phyloP scores from a whole-genome alignment of 2,329 filamentous ascomycete genomes.

The Lasiodiplodia sp. region DNA sequence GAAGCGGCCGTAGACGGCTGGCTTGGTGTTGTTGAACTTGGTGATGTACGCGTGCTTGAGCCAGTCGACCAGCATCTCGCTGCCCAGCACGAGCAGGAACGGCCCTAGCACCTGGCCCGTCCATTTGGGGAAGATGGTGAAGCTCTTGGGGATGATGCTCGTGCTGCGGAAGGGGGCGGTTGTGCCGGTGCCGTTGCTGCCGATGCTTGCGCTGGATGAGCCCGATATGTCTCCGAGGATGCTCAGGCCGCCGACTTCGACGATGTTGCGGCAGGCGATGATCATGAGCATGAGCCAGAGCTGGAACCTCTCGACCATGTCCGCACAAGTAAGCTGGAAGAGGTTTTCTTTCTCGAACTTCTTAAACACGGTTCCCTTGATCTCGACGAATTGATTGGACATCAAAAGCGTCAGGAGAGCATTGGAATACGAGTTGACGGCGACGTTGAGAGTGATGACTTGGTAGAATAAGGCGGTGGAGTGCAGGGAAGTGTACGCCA shows the following conservation, averaged over 20 bases:
- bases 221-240: conserved; percentile 44
- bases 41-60: conserved; percentile 97
- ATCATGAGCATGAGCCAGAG: conserved; percentile 97
- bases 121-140: conserved; percentile 87
- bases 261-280: conserved; percentile 93
- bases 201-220: conserved; percentile 32
- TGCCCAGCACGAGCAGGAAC: conserved; percentile 91
- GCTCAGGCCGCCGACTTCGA: conserved; percentile 89
- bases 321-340: conserved; percentile 94
- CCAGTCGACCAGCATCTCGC: conserved; percentile 96
- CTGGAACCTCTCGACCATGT: conserved; percentile 96
- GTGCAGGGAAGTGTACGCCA: conserved; percentile 88
- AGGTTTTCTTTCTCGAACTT: conserved; percentile 98
- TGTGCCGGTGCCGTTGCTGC: conserved; percentile 61
- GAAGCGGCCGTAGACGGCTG: conserved; percentile 85
- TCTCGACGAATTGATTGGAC: conserved; percentile 98
- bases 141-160: conserved; percentile 86
- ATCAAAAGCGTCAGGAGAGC: conserved; percentile 89
- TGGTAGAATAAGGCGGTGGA: conserved; percentile 93
- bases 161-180: conserved; percentile 66
- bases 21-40: conserved; percentile 98
- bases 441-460: conserved; percentile 96
- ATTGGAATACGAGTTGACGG: conserved; percentile 98
- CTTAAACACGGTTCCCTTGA: conserved; percentile 98
- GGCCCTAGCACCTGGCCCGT: conserved; percentile 89